Evolutionary conservation across 2,329 filamentous ascomycete species (phyloP).

Genomic region (Claviceps africana): DNA sequence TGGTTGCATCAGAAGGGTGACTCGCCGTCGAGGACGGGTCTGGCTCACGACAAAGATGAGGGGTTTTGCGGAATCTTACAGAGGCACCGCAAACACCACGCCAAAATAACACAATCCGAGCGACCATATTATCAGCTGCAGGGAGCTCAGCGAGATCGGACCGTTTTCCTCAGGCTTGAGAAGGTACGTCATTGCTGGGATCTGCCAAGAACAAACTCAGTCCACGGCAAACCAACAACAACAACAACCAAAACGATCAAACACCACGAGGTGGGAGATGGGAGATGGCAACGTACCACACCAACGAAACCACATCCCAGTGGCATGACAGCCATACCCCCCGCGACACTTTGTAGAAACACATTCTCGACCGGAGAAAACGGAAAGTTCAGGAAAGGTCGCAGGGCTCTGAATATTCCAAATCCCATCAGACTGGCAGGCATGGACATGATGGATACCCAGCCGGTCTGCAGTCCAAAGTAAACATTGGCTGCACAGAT

Average conservation of each 20-base stretch:
- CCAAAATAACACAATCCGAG: slow-evolving; percentile 92
- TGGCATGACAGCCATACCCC: slow-evolving; percentile 92
- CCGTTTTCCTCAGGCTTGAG: slow-evolving; percentile 65
- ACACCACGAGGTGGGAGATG: not conserved
- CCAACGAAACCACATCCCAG: slow-evolving; percentile 91
- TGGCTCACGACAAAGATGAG: not conserved
- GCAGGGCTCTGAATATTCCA: slow-evolving; percentile 74
- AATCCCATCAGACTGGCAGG: slow-evolving; percentile 89
- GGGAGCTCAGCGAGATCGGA: slow-evolving; percentile 55
- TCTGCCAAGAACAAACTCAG: slow-evolving; percentile 21
- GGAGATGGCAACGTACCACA: slow-evolving; percentile 37
- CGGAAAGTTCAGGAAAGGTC: slow-evolving; percentile 58
- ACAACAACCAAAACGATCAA: not conserved
- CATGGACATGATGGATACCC: slow-evolving; percentile 83
- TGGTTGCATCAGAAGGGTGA: not conserved
- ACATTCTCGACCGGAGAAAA: slow-evolving; percentile 96
- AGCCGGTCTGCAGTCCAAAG: slow-evolving; percentile 81
- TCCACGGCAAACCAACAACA: slow-evolving; percentile 1
- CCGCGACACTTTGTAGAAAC: slow-evolving; percentile 87
- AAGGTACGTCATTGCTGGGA: slow-evolving; percentile 83
- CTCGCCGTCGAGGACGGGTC: not conserved
- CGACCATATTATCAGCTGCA: slow-evolving; percentile 79
- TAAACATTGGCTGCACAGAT: slow-evolving; percentile 98
- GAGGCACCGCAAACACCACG: slow-evolving; percentile 86
- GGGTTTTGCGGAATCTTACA: slow-evolving; percentile 33